Conservation (phyloP, 2,329 filamentous ascomycete genomes). For the Fusarium nematophilum region DNA sequence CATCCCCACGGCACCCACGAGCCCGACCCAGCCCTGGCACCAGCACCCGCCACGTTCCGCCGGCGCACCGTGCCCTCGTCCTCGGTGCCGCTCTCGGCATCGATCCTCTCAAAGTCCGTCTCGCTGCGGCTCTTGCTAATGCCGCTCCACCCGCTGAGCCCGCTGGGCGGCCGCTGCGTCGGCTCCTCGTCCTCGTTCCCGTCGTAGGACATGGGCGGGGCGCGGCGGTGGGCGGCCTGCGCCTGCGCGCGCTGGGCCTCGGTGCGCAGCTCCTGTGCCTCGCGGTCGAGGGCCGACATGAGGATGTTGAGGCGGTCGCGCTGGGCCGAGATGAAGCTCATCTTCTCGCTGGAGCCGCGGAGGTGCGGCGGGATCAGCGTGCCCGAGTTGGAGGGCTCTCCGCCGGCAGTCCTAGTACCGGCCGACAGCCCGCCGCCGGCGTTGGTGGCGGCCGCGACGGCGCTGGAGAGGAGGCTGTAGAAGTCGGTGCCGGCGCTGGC, state of each 20-base stretch:
- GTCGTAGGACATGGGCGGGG: constrained; percentile 40
- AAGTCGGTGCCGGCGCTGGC: constrained; percentile 70
- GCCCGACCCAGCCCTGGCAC: constrained; percentile 44
- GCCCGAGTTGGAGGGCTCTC: constrained; percentile 55
- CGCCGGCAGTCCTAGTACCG: constrained; percentile 42
- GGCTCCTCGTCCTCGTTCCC: constrained; percentile 49
- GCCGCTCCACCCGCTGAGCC: constrained; percentile 62
- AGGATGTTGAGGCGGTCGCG: constrained; percentile 80
- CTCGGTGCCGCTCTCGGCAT: constrained; percentile 75
- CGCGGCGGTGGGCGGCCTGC: constrained; percentile 34
- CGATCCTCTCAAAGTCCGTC: constrained; percentile 89
- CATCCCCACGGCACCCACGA: constrained; percentile 65
- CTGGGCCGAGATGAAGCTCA: constrained; percentile 81
- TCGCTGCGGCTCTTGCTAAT: constrained; percentile 87
- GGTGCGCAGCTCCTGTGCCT: constrained; percentile 71
- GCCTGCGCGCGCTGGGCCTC: constrained; percentile 45
- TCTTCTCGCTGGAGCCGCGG: constrained; percentile 71
- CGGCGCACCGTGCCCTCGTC: constrained; percentile 56
- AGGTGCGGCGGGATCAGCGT: constrained; percentile 79
- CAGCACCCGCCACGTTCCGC: constrained; percentile 42
- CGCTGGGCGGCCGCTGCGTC: constrained; percentile 58
- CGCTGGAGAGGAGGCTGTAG: constrained; percentile 80
- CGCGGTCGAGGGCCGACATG: constrained; percentile 81
- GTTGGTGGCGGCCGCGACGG: constrained; percentile 72
- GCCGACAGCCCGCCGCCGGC: constrained; percentile 52